A percentile compares a stretch with the other conserved stretches of the same genome.
phyloP scores from a whole-genome alignment of 2,329 filamentous ascomycete genomes.

The Fusarium papillatum region DNA sequence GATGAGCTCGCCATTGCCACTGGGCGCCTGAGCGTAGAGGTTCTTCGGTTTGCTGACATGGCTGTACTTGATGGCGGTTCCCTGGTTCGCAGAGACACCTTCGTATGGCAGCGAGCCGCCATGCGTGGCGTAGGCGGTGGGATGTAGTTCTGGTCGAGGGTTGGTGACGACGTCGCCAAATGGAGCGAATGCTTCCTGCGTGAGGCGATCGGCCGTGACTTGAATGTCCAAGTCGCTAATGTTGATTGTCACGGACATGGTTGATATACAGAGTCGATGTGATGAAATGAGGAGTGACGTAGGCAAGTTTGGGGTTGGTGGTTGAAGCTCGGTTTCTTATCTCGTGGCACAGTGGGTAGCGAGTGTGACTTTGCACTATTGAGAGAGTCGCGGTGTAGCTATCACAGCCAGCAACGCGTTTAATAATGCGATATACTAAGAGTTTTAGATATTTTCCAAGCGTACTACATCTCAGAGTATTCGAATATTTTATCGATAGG shows the following conservation, averaged over 20 bases:
- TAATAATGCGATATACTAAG: background rate
- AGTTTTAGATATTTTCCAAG: background rate
- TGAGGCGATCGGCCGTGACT: conserved; percentile 76
- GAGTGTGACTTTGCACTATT: background rate
- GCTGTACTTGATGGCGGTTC: conserved; percentile 88
- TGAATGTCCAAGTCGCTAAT: conserved; percentile 41
- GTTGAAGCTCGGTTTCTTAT: background rate
- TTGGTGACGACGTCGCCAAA: conserved; percentile 90
- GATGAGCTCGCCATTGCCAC: conserved; percentile 66
- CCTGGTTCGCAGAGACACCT: conserved; percentile 82
- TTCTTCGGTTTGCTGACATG: conserved; percentile 82
- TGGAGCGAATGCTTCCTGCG: conserved; percentile 75
- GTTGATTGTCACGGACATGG: conserved; percentile 45
- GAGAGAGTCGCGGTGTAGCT: background rate
- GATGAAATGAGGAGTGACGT: background rate
- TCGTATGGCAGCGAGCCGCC: conserved; percentile 56
- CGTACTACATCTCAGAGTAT: background rate
- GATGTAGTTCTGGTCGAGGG: conserved; percentile 70
- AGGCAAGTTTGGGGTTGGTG: background rate
- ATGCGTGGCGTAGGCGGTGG: conserved; percentile 59
- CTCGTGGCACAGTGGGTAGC: background rate
- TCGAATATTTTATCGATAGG: background rate
- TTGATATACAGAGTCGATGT: background rate
- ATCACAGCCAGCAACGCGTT: background rate
- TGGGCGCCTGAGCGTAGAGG: conserved; percentile 77